These are phyloP conservation scores for Jamesozyma spencerorum DNA, from an alignment of 805 yeast species.

Conservation along the genomic window DNA sequence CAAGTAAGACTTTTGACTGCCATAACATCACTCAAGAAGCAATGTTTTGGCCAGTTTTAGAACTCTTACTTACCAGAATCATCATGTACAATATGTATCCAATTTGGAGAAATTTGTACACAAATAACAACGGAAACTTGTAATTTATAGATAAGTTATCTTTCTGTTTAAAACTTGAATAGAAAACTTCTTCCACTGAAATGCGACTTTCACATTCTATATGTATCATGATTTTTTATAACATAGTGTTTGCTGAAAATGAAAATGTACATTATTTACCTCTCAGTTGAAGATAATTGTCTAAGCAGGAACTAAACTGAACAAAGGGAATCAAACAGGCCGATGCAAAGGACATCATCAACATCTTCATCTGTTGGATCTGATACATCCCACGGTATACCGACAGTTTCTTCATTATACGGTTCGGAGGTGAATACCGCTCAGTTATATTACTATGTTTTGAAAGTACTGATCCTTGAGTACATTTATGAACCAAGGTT, in stretches of 20 bases:
- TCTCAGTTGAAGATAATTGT: background rate
- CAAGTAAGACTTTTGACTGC: no score
- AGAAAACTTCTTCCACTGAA: no score
- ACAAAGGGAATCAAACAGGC: background rate
- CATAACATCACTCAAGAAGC: no score
- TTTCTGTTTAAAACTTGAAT: no score
- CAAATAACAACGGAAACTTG: no score
- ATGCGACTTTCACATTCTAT: no score
- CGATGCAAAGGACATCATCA: constrained; percentile 12
- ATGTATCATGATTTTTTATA: no score
- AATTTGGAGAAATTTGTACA: no score
- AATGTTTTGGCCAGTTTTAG: no score
- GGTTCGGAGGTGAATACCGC: constrained; percentile 3
- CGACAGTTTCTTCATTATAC: constrained; percentile 4
- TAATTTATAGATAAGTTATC: no score
- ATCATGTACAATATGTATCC: no score
- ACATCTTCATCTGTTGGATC: constrained; percentile 6
- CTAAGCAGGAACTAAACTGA: background rate
- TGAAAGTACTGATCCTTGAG: constrained; percentile 49
- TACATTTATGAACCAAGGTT: constrained; percentile 60
- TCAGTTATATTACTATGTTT: constrained; percentile 41
- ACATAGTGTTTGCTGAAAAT: background rate
- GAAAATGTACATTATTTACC: background rate
- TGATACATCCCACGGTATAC: background rate
- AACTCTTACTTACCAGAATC: no score